Evolutionary conservation across 768 basidiomycete species (phyloP), one percentile per base, ranked within the genome.

Genomic region (Arthromyces matolae): DNA sequence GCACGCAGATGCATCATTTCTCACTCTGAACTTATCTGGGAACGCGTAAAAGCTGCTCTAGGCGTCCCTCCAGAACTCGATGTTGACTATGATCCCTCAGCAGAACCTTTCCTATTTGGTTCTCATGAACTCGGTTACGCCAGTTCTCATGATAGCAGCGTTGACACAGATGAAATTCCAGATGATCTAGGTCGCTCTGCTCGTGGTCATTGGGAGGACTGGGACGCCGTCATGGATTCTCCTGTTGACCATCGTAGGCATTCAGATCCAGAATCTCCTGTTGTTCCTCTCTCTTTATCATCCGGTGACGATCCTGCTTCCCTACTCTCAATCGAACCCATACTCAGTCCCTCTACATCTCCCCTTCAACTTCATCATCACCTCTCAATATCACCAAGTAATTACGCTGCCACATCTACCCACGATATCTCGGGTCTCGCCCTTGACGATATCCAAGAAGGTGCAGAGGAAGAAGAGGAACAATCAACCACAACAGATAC

Each of bases 11-110:
- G 90, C 57, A 78, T 95, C 56, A 71, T 87, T 18, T 67, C 78
- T 20, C 84, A 84, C 54, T 86, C 83, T 12, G 92, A 94, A 59
- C 79, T 92, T 32, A 84, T 94, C 46, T 96, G 93, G 93, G 91
- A 94, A 64, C 79, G 91, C 47, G 71, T 94, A 59, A 93, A 93
- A 58, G 86, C 82, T 24, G 91, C 89, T 0, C 71, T 96, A 1
- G 93, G 93, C 4, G 84, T 93, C 4, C 92, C 93, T 8, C 85
- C 84, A 0, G 91, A 94, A 58, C 71, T 94, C 18, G 85, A 90
- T 54, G 66, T 81, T 25, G 83, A 86, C 36, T 76, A 74, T 22
- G 66, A 70, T 12, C 40, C 53, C 3, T 42, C 41, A 1, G 50
- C 53, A n/a, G n/a, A n/a, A n/a, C n/a, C n/a, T n/a, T n/a, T n/a